Base-by-base conservation (phyloP, 768 basidiomycete genomes). In the Amanita pallidorosea region DNA sequence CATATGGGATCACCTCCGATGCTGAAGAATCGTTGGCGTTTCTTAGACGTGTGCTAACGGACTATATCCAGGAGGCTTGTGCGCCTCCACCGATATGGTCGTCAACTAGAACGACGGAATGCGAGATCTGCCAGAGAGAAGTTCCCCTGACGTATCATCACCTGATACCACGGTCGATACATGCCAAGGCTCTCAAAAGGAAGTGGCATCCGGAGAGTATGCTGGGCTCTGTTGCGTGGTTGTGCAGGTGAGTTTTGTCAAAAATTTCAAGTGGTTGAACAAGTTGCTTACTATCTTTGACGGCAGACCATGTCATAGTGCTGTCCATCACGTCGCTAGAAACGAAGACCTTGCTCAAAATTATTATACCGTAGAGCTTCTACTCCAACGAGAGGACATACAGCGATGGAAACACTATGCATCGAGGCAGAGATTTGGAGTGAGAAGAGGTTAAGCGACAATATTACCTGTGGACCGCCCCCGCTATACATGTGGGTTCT, bases 81-180 rank as follows among this genome's bases (percentile, higher is more conserved):
- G 71, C 73, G 4, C 71, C 77, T 1, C 76, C 74, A 9, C 76
- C 76, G 0, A 63, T 69, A 7, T 81, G 79, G 79, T 68, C 67
- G 11, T 63, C 67, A 11, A 81, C 80, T 20, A 68, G 79, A 6
- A 71, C 73, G 23, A 65, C 54, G 15, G 74, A 74, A 55, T 81
- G 80, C 64, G 78, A 80, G 64, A 75, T 83, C 22, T 83, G 80
- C 59, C 70, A 70, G 54, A 68, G 79, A n/a, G 69, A 67, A 46
- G 70, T 79, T 2, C 75, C 74, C 9, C 62, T 81, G 57, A 81
- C 79, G 17, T 81, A 80, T 57, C 79, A 81, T 59, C 79, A 81
- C 53, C 69, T 81, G 27, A 77, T 81, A 41, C 79, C 79, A 2
- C 69, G 75, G 23, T 72, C 73, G 18, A 69, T 63, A 15, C 79